Evolutionary conservation across 768 basidiomycete species (phyloP).

Genomic region (Amanita polypyramis): DNA sequence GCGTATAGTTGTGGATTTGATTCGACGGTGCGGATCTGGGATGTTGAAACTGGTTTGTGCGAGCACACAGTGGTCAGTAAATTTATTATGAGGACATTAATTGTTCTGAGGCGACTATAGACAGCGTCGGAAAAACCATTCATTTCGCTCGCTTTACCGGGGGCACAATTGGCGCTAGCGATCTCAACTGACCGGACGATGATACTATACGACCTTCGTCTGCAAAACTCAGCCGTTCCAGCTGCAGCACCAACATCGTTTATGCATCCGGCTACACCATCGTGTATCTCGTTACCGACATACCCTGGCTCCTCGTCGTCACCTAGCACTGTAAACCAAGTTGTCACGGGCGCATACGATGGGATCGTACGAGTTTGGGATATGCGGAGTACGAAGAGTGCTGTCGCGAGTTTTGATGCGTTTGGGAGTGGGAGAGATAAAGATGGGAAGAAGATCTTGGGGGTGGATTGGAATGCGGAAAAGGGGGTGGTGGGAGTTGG

Average conservation of each 20-base stretch:
- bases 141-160: constrained; percentile 45
- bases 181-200: constrained; percentile 70
- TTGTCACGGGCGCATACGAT: constrained; percentile 69
- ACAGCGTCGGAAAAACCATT: constrained; percentile 67
- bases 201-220: constrained; percentile 59
- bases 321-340: constrained; percentile 30
- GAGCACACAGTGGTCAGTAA: constrained; percentile 54
- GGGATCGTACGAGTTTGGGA: constrained; percentile 75
- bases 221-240: constrained; percentile 18
- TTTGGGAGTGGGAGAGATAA: constrained; percentile 31
- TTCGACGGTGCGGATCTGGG: constrained; percentile 86
- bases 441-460: constrained; percentile 40
- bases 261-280: constrained; percentile 56
- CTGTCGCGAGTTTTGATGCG: constrained; percentile 53
- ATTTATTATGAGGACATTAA: neutral
- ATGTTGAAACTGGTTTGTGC: constrained; percentile 68
- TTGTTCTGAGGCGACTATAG: constrained; percentile 22
- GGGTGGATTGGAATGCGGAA: constrained; percentile 39
- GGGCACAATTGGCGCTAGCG: constrained; percentile 39
- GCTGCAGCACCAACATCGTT: constrained; percentile 30
- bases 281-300: constrained; percentile 30
- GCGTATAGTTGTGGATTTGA: constrained; percentile 84
- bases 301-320: constrained; percentile 12
- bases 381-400: constrained; percentile 52
- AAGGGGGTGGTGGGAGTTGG: constrained; percentile 45